Evolutionary conservation across 2,329 filamentous ascomycete species (phyloP).

Genomic region (Blastomyces gilchristii): DNA sequence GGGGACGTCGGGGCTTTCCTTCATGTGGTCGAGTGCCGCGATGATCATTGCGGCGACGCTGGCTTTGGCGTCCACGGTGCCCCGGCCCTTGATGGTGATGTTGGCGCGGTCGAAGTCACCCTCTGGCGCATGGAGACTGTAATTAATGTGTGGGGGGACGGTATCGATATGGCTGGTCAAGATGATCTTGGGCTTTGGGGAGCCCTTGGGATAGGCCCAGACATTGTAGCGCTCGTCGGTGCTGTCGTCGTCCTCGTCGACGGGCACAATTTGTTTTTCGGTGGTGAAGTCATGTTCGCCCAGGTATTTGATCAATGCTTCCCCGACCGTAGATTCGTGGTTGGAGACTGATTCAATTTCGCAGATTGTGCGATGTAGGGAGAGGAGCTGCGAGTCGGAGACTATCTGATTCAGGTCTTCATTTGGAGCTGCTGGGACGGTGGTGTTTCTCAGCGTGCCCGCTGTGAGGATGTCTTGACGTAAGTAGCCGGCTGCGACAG

Average conservation of each 20-base stretch:
- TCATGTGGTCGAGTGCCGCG: slow-evolving; percentile 38
- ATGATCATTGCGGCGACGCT: slow-evolving; percentile 37
- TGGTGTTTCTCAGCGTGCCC: not conserved
- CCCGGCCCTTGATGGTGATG: slow-evolving; percentile 35
- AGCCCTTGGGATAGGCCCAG: slow-evolving; percentile 46
- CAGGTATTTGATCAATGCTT: slow-evolving; percentile 60
- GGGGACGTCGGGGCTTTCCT: slow-evolving; percentile 28
- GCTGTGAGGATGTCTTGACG: not conserved
- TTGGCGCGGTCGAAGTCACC: slow-evolving; percentile 18
- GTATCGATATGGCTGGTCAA: slow-evolving; percentile 71
- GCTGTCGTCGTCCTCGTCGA: slow-evolving; percentile 13
- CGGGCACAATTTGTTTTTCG: slow-evolving; percentile 44
- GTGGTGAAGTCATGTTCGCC: slow-evolving; percentile 50
- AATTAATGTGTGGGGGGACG: slow-evolving; percentile 42
- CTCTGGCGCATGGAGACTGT: slow-evolving; percentile 42
- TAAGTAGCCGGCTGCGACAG: not conserved
- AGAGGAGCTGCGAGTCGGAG: slow-evolving; percentile 47
- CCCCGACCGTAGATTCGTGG: slow-evolving; percentile 57
- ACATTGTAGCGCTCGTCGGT: slow-evolving; percentile 57
- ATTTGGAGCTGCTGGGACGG: no score
- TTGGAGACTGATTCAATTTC: slow-evolving; percentile 61
- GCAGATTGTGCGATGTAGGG: slow-evolving; percentile 65
- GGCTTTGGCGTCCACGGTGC: slow-evolving; percentile 39
- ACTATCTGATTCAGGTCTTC: slow-evolving; percentile 28
- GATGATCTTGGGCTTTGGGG: slow-evolving; percentile 27